Percentiles rank a stretch among this genome's conserved stretches.
Evolutionary conservation across 768 basidiomycete genomes (phyloP).

Genomic region (Mycena leptocephala): DNA sequence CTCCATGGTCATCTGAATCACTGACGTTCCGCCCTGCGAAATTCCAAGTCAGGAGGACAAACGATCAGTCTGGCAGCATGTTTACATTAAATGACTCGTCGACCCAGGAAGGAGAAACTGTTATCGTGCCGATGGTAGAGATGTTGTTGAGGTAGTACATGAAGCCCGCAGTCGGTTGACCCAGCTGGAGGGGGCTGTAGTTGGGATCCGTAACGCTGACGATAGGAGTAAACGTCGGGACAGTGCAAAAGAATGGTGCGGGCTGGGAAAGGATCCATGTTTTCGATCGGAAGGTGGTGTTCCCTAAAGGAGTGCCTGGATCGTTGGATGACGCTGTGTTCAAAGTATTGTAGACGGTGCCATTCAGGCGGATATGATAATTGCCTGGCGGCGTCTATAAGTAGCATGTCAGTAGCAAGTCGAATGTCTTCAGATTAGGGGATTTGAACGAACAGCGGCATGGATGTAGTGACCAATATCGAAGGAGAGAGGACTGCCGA

Average conservation of each 20-base stretch:
- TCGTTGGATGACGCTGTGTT: neutral
- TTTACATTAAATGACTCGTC: neutral
- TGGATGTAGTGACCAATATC: neutral
- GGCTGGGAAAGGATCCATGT: neutral
- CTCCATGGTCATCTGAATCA: constrained; percentile 8
- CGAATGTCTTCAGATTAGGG: no score
- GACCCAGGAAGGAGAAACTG: neutral
- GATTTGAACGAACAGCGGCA: neutral
- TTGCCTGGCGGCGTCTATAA: constrained; percentile 9
- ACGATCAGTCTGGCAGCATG: neutral
- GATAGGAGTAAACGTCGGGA: neutral
- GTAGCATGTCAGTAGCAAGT: no score
- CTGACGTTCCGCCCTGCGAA: neutral
- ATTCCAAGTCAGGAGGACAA: neutral
- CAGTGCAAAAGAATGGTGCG: neutral
- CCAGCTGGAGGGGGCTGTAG: constrained; percentile 1
- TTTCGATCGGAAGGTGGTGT: neutral
- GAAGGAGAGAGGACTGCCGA: neutral
- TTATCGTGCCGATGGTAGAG: neutral
- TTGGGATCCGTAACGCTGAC: neutral
- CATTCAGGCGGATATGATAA: constrained; percentile 23
- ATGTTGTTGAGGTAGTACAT: constrained; percentile 4
- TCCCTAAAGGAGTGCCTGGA: neutral
- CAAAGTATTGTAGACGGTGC: neutral
- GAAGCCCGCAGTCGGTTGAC: neutral